Percentiles rank a stretch among this genome's conserved stretches.
phyloP scores from a whole-genome alignment of 2,329 filamentous ascomycete genomes.

The Fusarium mangiferae region DNA sequence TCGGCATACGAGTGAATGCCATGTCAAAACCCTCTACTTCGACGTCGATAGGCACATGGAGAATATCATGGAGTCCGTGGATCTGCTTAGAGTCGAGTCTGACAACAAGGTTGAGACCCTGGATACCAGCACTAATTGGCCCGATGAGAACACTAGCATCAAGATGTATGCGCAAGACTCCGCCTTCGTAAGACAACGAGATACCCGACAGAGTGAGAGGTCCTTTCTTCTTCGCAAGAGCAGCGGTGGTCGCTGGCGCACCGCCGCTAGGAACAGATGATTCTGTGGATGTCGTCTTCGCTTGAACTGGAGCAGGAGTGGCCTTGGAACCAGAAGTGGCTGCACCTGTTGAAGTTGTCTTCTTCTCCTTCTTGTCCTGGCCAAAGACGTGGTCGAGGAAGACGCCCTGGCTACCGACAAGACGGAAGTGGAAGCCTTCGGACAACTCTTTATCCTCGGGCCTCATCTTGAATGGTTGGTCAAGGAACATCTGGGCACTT shows the following conservation, averaged over 20 bases:
- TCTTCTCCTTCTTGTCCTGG: rapidly evolving
- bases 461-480: neutral
- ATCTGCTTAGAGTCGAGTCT: neutral
- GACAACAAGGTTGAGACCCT: rapidly evolving
- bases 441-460: rapidly evolving
- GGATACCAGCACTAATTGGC: rapidly evolving
- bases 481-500: rapidly evolving
- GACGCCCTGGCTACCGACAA: neutral
- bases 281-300: neutral
- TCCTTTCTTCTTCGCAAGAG: neutral
- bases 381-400: neutral
- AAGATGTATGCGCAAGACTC: neutral
- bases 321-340: rapidly evolving
- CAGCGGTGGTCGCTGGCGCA: rapidly evolving
- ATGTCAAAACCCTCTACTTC: neutral
- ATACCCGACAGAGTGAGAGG: neutral
- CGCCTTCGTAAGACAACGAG: rapidly evolving
- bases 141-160: neutral
- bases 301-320: rapidly evolving
- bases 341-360: neutral
- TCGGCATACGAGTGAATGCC: rapidly evolving
- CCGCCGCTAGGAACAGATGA: rapidly evolving
- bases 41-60: rapidly evolving
- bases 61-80: rapidly evolving
- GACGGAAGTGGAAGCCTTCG: neutral